Conservation (phyloP, 2,329 filamentous ascomycete genomes). For the Fusarium coicis region DNA sequence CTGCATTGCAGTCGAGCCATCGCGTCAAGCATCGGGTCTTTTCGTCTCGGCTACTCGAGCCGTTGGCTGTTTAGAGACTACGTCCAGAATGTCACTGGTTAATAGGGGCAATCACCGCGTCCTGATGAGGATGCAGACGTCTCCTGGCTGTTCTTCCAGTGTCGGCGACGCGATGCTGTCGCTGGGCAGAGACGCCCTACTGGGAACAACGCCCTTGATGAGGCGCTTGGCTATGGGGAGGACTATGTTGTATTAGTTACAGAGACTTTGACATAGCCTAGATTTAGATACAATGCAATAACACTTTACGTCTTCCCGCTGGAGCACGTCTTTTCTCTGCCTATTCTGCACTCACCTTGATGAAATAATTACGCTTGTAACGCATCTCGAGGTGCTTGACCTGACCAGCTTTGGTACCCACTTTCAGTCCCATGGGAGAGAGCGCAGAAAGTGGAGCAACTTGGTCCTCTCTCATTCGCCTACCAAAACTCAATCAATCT, state of each 20-base stretch:
- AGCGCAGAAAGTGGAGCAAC: background rate
- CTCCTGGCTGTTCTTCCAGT: fast-evolving
- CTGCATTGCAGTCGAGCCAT: background rate
- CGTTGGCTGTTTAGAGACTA: fast-evolving
- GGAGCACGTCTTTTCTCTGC: no score
- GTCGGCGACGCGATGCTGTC: background rate
- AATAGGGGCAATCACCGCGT: background rate
- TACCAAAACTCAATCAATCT: background rate
- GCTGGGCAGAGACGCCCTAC: background rate
- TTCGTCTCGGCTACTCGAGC: background rate
- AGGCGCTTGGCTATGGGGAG: background rate
- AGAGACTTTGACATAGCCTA: background rate
- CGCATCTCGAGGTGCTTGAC: background rate
- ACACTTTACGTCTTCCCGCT: no score
- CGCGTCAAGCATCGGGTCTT: background rate
- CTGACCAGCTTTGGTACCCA: background rate
- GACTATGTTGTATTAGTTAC: background rate
- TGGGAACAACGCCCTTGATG: background rate
- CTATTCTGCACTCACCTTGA: no score
- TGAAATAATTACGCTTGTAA: background rate
- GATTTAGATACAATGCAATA: no score
- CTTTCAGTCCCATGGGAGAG: background rate
- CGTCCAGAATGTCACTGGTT: fast-evolving
- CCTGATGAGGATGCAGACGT: background rate
- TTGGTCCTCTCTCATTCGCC: background rate